These are phyloP conservation scores for Mycoemilia scoparia DNA, from an alignment of 192 early-diverging fungal species.

Conservation along the genomic window DNA sequence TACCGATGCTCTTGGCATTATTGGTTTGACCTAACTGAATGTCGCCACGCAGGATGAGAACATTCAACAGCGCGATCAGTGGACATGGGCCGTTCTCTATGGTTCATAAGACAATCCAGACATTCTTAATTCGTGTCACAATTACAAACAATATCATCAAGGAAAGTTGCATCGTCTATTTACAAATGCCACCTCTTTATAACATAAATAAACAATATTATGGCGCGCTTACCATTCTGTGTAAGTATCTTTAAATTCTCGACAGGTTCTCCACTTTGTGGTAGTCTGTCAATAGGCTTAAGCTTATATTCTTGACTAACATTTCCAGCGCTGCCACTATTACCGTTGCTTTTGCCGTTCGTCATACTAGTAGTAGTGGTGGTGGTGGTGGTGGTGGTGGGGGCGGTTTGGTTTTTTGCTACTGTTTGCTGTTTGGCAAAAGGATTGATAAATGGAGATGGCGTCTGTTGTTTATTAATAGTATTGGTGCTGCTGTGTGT, in stretches of 20 bases:
- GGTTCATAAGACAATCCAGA: conserved; percentile 6
- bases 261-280: conserved; percentile 21
- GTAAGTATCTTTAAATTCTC: conserved; percentile 57
- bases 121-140: background rate
- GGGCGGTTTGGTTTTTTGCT: too few species aligned
- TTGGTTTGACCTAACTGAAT: conserved; percentile 32
- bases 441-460: too few species aligned
- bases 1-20: too few species aligned
- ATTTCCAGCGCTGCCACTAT: too few species aligned
- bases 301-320: conserved; percentile 49
- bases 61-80: conserved; percentile 66
- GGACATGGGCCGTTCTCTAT: conserved; percentile 91
- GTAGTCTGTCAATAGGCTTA: conserved; percentile 51
- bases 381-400: too few species aligned
- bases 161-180: too few species aligned
- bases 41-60: conserved; percentile 51
- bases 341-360: too few species aligned
- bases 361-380: too few species aligned
- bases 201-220: background rate
- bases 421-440: too few species aligned
- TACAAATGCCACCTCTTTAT: background rate
- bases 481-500: too few species aligned
- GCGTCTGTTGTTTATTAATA: too few species aligned
- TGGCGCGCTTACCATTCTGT: conserved; percentile 44
- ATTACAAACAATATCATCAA: too few species aligned